Percentiles rank a stretch among this genome's conserved stretches.
These are phyloP conservation scores for Sugiyamaella smithiae DNA, from an alignment of 805 yeast genomes.

Conservation along the genomic window DNA sequence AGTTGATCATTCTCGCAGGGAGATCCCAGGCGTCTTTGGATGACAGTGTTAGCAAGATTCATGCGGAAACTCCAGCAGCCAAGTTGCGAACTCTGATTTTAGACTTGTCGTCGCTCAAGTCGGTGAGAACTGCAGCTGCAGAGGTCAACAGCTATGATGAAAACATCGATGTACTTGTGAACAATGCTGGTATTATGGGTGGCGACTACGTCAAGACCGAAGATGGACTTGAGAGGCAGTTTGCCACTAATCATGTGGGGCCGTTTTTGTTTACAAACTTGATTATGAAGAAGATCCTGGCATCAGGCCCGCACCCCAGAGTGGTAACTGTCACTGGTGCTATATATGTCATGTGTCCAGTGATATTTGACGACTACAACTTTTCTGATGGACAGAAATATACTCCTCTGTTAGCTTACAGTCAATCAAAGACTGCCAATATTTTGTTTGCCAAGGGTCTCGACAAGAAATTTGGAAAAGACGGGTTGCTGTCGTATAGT, in stretches of 20 bases:
- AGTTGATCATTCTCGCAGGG: constrained; percentile 14
- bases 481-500: constrained; percentile 12
- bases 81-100: constrained; percentile 11
- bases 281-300: constrained; percentile 11
- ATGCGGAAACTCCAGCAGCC: constrained; percentile 14
- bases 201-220: constrained; percentile 60
- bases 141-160: constrained; percentile 14
- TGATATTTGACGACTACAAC: constrained; percentile 9
- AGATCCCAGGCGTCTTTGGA: constrained; percentile 7
- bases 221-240: constrained; percentile 73
- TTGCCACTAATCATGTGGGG: constrained; percentile 73
- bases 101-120: constrained; percentile 18
- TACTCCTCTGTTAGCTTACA: constrained; percentile 13
- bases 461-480: constrained; percentile 5
- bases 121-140: constrained; percentile 18
- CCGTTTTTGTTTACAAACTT: constrained; percentile 65
- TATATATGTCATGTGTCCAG: constrained; percentile 7
- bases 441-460: constrained; percentile 13
- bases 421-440: constrained; percentile 20
- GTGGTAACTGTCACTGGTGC: constrained; percentile 10
- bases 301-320: constrained; percentile 8
- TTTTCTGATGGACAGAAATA: constrained; percentile 11
- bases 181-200: constrained; percentile 81
- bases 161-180: constrained; percentile 57
- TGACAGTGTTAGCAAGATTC: constrained; percentile 9